Percentiles rank a stretch among this genome's conserved stretches.
Evolutionary conservation across 257 asterid genomes (phyloP).

Genomic region (Knoxia roxburghii): DNA sequence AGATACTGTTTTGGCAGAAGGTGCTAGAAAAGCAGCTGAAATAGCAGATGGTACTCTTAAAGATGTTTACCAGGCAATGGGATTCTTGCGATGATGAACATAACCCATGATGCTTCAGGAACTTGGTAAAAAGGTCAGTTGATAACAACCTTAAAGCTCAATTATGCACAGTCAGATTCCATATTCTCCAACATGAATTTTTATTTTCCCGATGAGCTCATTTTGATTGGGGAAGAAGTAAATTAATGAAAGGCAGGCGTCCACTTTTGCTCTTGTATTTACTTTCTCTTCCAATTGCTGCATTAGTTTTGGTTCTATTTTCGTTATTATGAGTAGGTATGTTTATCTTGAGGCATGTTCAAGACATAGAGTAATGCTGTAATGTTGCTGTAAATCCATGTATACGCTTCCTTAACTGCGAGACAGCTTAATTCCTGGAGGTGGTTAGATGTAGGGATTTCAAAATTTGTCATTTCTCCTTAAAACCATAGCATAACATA

Average conservation of each 20-base stretch:
- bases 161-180: background rate
- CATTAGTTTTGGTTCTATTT: background rate
- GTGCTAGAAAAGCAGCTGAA: constrained; percentile 69
- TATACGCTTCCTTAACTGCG: background rate
- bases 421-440: background rate
- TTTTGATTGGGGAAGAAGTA: background rate
- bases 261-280: background rate
- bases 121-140: constrained; percentile 6
- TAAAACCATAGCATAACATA: background rate
- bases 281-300: background rate
- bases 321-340: background rate
- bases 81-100: constrained; percentile 58
- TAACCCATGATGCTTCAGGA: constrained; percentile 6
- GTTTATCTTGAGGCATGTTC: background rate
- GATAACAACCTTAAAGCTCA: constrained; percentile 12
- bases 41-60: constrained; percentile 65
- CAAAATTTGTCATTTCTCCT: background rate
- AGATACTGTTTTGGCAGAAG: constrained; percentile 70
- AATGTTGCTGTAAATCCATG: background rate
- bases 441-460: background rate
- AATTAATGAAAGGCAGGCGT: background rate
- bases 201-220: background rate
- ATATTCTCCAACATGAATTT: background rate
- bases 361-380: background rate
- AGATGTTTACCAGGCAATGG: constrained; percentile 85